Base-by-base conservation (phyloP, 495 filamentous ascomycete genomes). In the Aspergillus leporis region DNA sequence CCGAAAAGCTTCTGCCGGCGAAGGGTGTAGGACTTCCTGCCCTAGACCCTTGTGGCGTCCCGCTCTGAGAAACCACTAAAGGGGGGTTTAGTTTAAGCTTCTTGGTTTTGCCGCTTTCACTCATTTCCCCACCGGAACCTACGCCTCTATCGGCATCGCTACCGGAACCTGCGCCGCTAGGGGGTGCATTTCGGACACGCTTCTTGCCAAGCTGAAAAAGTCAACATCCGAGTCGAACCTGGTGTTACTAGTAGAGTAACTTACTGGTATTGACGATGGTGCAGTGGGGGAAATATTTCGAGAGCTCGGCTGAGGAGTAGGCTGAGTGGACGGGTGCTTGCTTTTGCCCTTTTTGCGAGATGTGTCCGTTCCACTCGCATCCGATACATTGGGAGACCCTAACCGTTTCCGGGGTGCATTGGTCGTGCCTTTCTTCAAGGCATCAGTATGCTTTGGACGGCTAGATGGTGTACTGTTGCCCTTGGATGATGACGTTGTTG, bases 331-430 rank as follows among this genome's bases (percentile, higher is more conserved):
- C n/a, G 64, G 66, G 59, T 85, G 80, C 55, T 84, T 85, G 68
- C 86, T 90, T 76, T 94, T 96, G 40, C 83, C 79, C 82, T 96
- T 97, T 78, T 96, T 96, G 43, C 90, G 90, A 22, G 85, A 83
- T 1, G 89, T 89, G 67, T 98, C 94, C 60, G 89, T 93, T 50
- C 92, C 95, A 74, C 91, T 95, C 18, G 90, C 88, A 66, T 97
- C 88, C 13, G 94, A 97, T 19, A 87, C 80, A 63, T 90, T 87
- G 7, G 93, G 91, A 30, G 93, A 97, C 30, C 93, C 93, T 21
- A 88, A 78, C 18, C 94, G 87, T 74, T 97, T 98, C 48, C 93
- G 85, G 49, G 80, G 80, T 65, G 75, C 64, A 28, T 67, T 64
- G 9, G 69, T 21, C 4, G 68, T 63, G 47, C 65, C 71, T 74